Conservation (phyloP, 768 basidiomycete genomes). For the Pleurotus salmoneostramineus region DNA sequence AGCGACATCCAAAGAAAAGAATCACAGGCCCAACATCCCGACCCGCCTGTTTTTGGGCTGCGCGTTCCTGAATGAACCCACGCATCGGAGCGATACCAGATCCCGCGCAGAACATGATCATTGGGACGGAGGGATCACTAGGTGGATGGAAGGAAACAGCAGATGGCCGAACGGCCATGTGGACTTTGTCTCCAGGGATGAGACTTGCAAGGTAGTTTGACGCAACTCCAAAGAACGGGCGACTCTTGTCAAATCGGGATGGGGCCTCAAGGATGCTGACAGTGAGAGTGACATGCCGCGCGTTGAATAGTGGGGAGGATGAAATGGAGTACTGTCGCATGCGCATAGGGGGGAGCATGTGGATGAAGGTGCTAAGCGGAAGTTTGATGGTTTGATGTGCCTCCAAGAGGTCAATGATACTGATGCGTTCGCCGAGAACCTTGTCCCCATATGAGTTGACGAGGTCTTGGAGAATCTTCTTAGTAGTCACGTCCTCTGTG, state of each 20-base stretch:
- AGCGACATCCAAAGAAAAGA: conserved; percentile 45
- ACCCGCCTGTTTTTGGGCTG: conserved; percentile 38
- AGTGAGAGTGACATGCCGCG: conserved; percentile 38
- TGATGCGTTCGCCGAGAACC: conserved; percentile 31
- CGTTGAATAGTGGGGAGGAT: conserved; percentile 41
- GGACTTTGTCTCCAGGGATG: conserved; percentile 34
- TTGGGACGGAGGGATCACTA: conserved; percentile 10
- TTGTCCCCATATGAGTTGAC: conserved; percentile 24
- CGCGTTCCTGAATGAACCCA: conserved; percentile 48
- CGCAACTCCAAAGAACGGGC: conserved; percentile 40
- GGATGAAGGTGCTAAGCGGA: conserved; percentile 31
- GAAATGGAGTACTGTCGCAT: conserved; percentile 50
- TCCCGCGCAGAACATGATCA: conserved; percentile 39
- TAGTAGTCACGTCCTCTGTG: conserved; percentile 20
- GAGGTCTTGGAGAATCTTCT: conserved; percentile 24
- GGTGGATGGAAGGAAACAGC: conserved; percentile 37
- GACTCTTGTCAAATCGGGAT: conserved; percentile 24
- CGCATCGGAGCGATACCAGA: conserved; percentile 47
- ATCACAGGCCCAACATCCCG: conserved; percentile 34
- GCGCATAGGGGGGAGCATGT: conserved; percentile 42
- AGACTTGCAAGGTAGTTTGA: conserved; percentile 40
- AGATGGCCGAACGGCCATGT: conserved; percentile 37
- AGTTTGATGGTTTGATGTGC: conserved; percentile 29
- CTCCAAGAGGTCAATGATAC: conserved; percentile 40
- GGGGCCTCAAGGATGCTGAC: conserved; percentile 38